phyloP scores from a whole-genome alignment of 164 flowering plant genomes.

The Dillenia turbinata region DNA sequence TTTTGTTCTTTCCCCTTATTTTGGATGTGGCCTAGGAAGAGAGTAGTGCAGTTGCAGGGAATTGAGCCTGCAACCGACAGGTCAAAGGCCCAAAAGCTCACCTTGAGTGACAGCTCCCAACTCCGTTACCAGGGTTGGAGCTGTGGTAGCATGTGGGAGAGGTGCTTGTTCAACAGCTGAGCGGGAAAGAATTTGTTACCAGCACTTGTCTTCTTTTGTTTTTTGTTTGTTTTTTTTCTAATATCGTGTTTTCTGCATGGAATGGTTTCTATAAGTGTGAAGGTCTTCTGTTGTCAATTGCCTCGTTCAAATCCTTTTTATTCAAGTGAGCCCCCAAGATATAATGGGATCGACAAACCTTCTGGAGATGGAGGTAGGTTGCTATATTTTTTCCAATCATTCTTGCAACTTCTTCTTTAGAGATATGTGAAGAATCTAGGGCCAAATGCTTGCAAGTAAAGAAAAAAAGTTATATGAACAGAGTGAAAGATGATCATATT shows the following conservation, averaged over 20 bases:
- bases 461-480: too few relatives aligned
- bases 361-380: slow-evolving; percentile 52
- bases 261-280: slow-evolving; percentile 53
- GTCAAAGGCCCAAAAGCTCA: too few relatives aligned
- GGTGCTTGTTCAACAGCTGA: too few relatives aligned
- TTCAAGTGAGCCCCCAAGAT: slow-evolving; percentile 58
- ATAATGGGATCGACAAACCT: slow-evolving; percentile 51
- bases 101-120: too few relatives aligned
- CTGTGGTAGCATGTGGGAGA: too few relatives aligned
- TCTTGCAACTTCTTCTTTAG: too few relatives aligned
- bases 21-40: background rate
- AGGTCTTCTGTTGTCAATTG: slow-evolving; percentile 87
- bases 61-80: too few relatives aligned
- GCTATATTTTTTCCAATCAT: background rate
- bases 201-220: background rate
- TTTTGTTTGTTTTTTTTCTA: background rate
- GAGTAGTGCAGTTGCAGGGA: too few relatives aligned
- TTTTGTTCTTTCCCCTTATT: background rate
- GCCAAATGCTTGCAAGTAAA: too few relatives aligned
- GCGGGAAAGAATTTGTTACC: background rate
- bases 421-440: too few relatives aligned
- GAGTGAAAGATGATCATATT: too few relatives aligned
- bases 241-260: slow-evolving; percentile 12
- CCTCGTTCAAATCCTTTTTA: slow-evolving; percentile 67
- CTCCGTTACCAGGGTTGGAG: too few relatives aligned